Evolutionary conservation across 257 asterid genomes (phyloP), one percentile per base, ranked within the genome.

Genomic region (Plantago major): DNA sequence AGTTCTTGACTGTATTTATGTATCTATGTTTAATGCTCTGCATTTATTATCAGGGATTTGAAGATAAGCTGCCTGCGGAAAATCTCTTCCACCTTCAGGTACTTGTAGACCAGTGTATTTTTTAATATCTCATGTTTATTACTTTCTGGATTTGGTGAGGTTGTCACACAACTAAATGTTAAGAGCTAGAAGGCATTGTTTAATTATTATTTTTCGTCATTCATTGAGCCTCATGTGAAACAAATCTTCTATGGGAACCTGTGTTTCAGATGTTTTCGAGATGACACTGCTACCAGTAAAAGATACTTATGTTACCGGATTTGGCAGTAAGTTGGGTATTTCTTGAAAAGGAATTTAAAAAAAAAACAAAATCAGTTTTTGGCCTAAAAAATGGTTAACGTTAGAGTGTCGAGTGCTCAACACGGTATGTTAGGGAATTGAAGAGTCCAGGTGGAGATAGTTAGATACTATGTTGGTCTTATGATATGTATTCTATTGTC

Each of bases 71-170:
- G 82, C 94, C 94, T 16, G 82, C 88, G 28, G 95, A 93, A 68
- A 89, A 84, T 82, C 82, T 76, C 44, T 85, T 85, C 71, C 96
- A 89, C 80, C 94, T 93, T 66, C 97, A 93, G 99, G 99, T 93
- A 84, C 55, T 64, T 73, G 17, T 65, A n/a, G 59, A 17, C 46
- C 1, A 18, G 28, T 13, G 54, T 67, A 67, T 38, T 22, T 54
- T 18, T 30, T 42, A 53, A 40, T 18, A 46, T 62, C 37, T 50
- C 49, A 33, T 4, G 8, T 33, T 33, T 0, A 33, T 33, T 33
- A 33, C 40, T 5, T 22, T 22, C 40, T 33, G 40, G 40, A 7
- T 63, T 56, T 16, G 26, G 37, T 16, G 40, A 22, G 40, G 30
- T n/a, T 13, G 30, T 26, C 18, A 47, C 10, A 4, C 26, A 3